phyloP scores from a whole-genome alignment of 345 rosid species.

The Rhodamnia rubescens region DNA sequence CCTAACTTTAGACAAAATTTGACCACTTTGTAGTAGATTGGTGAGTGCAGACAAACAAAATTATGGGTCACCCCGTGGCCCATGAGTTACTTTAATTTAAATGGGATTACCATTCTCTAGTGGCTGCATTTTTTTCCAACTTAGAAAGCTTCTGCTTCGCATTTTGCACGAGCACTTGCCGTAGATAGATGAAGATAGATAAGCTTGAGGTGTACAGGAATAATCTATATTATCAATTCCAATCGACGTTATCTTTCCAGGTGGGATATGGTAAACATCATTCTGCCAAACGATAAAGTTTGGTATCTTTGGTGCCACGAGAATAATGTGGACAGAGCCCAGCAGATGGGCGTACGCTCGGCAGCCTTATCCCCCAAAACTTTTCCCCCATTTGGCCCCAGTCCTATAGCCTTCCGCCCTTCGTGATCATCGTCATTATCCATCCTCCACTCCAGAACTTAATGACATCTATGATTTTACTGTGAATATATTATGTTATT shows the following conservation, averaged over 20 bases:
- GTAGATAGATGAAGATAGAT: background rate
- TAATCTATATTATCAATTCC: background rate
- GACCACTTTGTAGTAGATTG: background rate
- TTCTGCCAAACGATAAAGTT: background rate
- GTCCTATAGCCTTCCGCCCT: background rate
- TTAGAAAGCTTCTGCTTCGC: background rate
- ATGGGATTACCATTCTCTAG: background rate
- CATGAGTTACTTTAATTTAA: background rate
- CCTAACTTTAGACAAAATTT: background rate
- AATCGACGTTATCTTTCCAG: background rate
- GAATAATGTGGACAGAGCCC: background rate
- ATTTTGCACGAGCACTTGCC: background rate
- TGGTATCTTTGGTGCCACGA: background rate
- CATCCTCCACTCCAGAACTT: background rate
- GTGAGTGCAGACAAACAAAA: background rate
- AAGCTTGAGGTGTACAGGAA: background rate
- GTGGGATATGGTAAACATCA: background rate
- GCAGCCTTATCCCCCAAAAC: background rate
- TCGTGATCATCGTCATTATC: background rate
- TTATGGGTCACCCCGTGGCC: background rate
- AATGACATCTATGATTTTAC: background rate
- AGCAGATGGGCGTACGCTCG: background rate
- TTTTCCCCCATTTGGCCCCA: background rate
- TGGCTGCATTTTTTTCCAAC: background rate
- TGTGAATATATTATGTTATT: background rate